Percentiles rank a stretch among this genome's conserved stretches.
Conservation (phyloP, 305 asterid species). For the Solanum hybrid region DNA sequence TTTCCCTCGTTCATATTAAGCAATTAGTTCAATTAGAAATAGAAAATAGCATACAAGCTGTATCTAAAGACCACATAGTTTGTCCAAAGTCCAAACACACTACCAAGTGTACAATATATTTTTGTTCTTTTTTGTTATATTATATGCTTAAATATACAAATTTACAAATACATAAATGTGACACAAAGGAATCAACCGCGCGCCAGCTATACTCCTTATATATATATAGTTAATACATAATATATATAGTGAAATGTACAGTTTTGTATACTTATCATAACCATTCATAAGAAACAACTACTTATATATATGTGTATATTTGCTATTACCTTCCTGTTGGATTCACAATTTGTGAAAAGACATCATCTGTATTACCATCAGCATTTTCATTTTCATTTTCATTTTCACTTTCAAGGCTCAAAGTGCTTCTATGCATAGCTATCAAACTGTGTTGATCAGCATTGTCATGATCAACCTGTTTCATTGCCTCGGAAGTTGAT, state of each 20-base stretch:
- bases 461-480: conserved; percentile 13
- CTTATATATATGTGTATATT: neutral
- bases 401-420: conserved; percentile 60
- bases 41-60: neutral
- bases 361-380: conserved; percentile 24
- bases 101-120: neutral
- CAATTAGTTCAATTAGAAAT: neutral
- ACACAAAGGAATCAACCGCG: neutral
- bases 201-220: neutral
- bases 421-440: conserved; percentile 67
- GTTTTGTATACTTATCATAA: neutral
- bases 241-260: neutral
- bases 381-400: conserved; percentile 44
- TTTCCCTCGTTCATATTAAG: neutral
- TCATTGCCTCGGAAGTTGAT: conserved; percentile 5
- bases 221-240: neutral
- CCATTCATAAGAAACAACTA: neutral
- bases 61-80: neutral
- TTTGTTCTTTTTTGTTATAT: neutral
- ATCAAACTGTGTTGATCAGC: conserved; percentile 29
- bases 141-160: neutral
- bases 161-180: neutral
- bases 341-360: conserved; percentile 58
- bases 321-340: conserved; percentile 51
- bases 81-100: neutral